A percentile compares a stretch with the other conserved stretches of the same genome.
phyloP scores from a whole-genome alignment of 192 early-diverging fungal genomes.

The Rhizoclosmatium globosum region DNA sequence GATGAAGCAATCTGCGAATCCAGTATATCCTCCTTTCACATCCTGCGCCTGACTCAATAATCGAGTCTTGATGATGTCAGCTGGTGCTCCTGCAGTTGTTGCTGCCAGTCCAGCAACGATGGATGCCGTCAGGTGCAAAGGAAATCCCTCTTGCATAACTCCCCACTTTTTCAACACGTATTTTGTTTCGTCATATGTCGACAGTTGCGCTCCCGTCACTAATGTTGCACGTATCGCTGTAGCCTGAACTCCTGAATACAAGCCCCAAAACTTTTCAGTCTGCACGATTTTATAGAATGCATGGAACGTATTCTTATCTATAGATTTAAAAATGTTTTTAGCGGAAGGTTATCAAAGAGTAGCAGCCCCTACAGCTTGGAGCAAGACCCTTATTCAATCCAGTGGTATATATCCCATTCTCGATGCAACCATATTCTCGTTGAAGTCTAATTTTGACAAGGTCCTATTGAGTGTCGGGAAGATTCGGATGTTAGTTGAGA shows the following conservation, averaged over 20 bases:
- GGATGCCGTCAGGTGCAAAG: constrained; percentile 48
- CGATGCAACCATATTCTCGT: constrained; percentile 26
- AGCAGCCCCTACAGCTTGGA: background rate
- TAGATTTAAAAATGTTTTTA: background rate
- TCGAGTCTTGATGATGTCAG: constrained; percentile 91
- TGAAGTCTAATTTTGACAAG: constrained; percentile 41
- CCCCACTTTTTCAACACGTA: constrained; percentile 46
- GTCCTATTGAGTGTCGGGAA: constrained; percentile 15
- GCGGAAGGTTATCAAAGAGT: no score
- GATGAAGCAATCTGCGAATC: constrained; percentile 67
- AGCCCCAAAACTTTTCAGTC: constrained; percentile 4
- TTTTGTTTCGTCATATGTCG: constrained; percentile 61
- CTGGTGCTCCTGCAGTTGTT: constrained; percentile 56
- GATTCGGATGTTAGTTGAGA: background rate
- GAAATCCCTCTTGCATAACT: constrained; percentile 48
- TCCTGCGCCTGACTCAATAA: constrained; percentile 69
- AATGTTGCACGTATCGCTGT: constrained; percentile 56
- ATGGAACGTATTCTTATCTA: constrained; percentile 29
- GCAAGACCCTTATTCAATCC: constrained; percentile 26
- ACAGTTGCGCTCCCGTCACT: constrained; percentile 59
- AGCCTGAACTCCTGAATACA: constrained; percentile 58
- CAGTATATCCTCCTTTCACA: constrained; percentile 84
- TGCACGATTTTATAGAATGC: constrained; percentile 32
- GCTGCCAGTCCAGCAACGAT: constrained; percentile 46
- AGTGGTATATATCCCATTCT: constrained; percentile 21